Evolutionary conservation across 495 filamentous ascomycete genomes (phyloP).

Genomic region (Lasiosphaeris hirsuta): DNA sequence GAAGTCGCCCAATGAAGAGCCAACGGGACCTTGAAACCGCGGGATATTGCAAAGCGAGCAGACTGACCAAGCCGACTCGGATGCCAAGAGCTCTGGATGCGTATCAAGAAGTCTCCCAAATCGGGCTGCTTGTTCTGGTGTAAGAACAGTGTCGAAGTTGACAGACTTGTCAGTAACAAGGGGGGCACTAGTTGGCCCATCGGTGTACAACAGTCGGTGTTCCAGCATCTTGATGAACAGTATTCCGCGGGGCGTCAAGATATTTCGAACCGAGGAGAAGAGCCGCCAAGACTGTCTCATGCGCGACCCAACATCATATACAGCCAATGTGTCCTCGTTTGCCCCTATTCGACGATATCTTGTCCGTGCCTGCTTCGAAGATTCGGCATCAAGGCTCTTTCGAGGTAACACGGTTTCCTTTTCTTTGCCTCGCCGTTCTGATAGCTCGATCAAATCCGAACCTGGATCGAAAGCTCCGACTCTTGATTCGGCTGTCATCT

Average conservation of each 20-base stretch:
- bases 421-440: too few relatives aligned
- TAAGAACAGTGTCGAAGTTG: not conserved
- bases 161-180: not conserved
- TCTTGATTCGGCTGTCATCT: too few relatives aligned
- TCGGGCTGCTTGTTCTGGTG: not conserved
- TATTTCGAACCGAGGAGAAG: too few relatives aligned
- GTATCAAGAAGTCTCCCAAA: not conserved
- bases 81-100: not conserved
- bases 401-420: too few relatives aligned
- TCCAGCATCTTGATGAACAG: not conserved
- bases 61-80: not conserved
- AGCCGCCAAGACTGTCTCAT: not conserved
- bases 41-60: conserved; percentile 7
- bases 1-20: not conserved
- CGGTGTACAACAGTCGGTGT: not conserved
- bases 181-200: not conserved
- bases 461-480: too few relatives aligned
- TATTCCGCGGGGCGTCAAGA: not conserved
- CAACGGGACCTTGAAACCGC: not conserved
- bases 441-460: too few relatives aligned
- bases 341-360: too few relatives aligned
- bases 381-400: not conserved
- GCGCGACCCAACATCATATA: not conserved
- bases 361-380: not conserved
- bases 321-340: too few relatives aligned